These are phyloP conservation scores for Colletotrichum tropicicola DNA, from an alignment of 2,329 filamentous ascomycete genomes.

Conservation along the genomic window DNA sequence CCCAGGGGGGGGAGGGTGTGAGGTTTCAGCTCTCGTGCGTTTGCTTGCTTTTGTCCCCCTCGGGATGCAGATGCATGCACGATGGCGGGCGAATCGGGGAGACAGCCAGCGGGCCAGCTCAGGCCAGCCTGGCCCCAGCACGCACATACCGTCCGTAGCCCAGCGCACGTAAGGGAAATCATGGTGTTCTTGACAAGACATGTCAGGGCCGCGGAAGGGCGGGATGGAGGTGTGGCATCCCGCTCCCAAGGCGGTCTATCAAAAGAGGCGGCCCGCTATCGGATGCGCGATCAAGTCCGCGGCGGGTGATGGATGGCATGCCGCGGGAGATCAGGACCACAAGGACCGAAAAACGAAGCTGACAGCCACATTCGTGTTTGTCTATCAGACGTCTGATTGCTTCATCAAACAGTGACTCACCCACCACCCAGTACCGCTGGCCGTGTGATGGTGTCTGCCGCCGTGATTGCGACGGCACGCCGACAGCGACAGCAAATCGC, in stretches of 20 bases:
- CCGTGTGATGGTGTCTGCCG: not conserved
- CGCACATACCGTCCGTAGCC: conserved; percentile 2
- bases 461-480: not conserved
- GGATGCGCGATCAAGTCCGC: conserved; percentile 4
- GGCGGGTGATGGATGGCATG: not conserved
- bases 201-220: not conserved
- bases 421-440: not conserved
- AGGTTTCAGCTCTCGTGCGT: conserved; percentile 21
- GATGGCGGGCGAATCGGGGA: conserved; percentile 26
- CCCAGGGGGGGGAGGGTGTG: not conserved
- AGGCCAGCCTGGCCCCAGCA: not conserved
- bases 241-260: no score
- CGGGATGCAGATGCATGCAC: conserved; percentile 21
- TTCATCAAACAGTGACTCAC: not conserved
- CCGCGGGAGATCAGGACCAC: not conserved
- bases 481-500: not conserved
- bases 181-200: not conserved
- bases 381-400: no score
- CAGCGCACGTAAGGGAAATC: conserved; percentile 27
- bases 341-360: not conserved
- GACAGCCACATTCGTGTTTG: not conserved
- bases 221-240: not conserved
- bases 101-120: not conserved
- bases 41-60: not conserved
- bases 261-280: conserved; percentile 18